Conservation (phyloP, 805 yeast species). For the Wickerhamomyces bovis region DNA sequence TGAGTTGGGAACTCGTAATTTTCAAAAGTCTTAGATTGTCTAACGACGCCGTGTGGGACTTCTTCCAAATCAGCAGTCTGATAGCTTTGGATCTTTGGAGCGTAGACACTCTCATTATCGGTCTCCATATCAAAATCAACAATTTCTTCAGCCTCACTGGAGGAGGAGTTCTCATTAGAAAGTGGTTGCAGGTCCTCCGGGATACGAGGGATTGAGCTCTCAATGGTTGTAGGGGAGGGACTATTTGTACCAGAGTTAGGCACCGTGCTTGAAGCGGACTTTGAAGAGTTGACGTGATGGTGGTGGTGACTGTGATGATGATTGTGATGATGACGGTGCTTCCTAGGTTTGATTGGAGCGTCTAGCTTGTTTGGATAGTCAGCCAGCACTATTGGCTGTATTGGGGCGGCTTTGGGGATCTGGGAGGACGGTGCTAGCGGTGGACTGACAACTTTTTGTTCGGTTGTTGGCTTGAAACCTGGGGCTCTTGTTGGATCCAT, state of each 20-base stretch:
- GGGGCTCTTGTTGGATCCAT: conserved; percentile 97
- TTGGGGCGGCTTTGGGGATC: conserved; percentile 72
- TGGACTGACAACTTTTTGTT: conserved; percentile 54
- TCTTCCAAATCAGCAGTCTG: conserved; percentile 94
- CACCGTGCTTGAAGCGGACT: background rate
- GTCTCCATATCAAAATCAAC: conserved; percentile 9
- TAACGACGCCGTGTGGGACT: conserved; percentile 87
- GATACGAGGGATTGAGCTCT: conserved; percentile 41
- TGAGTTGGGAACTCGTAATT: conserved; percentile 84
- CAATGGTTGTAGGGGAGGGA: conserved; percentile 11
- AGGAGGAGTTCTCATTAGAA: conserved; percentile 35
- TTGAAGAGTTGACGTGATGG: background rate
- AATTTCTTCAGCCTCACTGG: conserved; percentile 27
- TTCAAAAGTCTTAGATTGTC: conserved; percentile 72
- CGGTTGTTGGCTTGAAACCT: conserved; percentile 79
- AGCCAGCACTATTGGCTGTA: conserved; percentile 72
- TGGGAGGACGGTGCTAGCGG: conserved; percentile 58
- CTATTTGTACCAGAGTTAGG: conserved; percentile 11
- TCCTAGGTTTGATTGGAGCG: conserved; percentile 55
- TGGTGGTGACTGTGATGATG: conserved; percentile 10
- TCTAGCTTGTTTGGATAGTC: conserved; percentile 67
- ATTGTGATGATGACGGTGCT: conserved; percentile 23
- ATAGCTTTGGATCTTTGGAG: conserved; percentile 30
- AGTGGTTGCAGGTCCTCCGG: conserved; percentile 55
- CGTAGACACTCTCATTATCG: conserved; percentile 16